Evolutionary conservation across 2,329 filamentous ascomycete genomes (phyloP).

Genomic region (Colletotrichum siamense): DNA sequence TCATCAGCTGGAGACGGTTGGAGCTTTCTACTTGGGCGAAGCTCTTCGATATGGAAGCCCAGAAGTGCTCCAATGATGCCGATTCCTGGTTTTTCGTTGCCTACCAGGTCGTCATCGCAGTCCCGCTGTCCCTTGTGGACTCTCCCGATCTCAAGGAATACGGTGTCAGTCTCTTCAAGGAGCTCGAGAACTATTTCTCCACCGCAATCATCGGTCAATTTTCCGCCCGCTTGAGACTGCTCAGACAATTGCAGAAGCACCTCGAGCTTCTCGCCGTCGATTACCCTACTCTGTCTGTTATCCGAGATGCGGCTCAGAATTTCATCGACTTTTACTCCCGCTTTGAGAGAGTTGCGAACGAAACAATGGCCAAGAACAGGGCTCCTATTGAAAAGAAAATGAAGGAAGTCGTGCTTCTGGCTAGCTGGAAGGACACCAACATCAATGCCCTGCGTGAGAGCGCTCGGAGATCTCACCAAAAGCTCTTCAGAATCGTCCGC

Average conservation of each 20-base stretch:
- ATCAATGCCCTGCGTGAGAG: constrained; percentile 89
- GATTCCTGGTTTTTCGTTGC: constrained; percentile 96
- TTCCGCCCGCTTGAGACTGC: constrained; percentile 71
- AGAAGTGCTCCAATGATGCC: constrained; percentile 78
- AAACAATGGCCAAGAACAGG: constrained; percentile 72
- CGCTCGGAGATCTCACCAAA: constrained; percentile 87
- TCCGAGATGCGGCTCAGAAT: constrained; percentile 73
- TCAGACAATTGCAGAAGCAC: constrained; percentile 70
- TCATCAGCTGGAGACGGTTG: constrained; percentile 88
- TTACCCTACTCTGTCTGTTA: constrained; percentile 59
- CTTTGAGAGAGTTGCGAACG: constrained; percentile 70
- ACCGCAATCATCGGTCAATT: constrained; percentile 85
- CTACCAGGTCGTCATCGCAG: constrained; percentile 86
- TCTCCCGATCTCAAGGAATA: constrained; percentile 68
- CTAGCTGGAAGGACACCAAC: constrained; percentile 98
- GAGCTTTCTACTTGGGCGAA: constrained; percentile 93
- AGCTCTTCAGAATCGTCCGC: constrained; percentile 87
- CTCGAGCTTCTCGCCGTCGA: constrained; percentile 66
- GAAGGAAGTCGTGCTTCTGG: constrained; percentile 89
- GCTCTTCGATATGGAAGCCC: constrained; percentile 82
- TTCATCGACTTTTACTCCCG: constrained; percentile 78
- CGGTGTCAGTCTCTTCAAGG: constrained; percentile 72
- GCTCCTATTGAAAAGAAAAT: constrained; percentile 85
- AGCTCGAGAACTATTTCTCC: constrained; percentile 79
- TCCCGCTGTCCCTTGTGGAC: constrained; percentile 70